Base-by-base conservation (phyloP, 805 yeast species). In the Candida berthetii region DNA sequence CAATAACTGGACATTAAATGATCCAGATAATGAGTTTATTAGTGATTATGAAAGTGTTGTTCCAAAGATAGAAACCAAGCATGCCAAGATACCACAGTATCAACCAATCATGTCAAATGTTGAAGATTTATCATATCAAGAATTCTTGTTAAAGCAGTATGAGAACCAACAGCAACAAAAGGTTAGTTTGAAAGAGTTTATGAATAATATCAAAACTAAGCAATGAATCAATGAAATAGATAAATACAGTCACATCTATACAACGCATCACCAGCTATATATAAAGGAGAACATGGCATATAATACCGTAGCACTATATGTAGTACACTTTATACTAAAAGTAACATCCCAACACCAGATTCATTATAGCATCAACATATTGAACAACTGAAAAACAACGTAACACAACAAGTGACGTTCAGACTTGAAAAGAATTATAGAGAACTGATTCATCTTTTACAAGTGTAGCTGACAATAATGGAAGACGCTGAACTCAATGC, bases 401-500 rank as follows among this genome's bases (percentile, higher is more conserved):
- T n/a, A n/a, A n/a, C n/a, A n/a, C n/a, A n/a, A n/a, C n/a, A n/a
- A n/a, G n/a, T n/a, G n/a, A n/a, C n/a, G n/a, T n/a, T n/a, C n/a
- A n/a, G n/a, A n/a, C n/a, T n/a, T n/a, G n/a, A n/a, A n/a, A n/a
- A n/a, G n/a, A n/a, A n/a, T n/a, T n/a, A n/a, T n/a, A n/a, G n/a
- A n/a, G n/a, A n/a, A n/a, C n/a, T n/a, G n/a, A n/a, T n/a, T n/a
- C n/a, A n/a, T n/a, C n/a, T n/a, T n/a, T n/a, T n/a, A n/a, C n/a
- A n/a, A n/a, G n/a, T n/a, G n/a, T n/a, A 20, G 9, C 25, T 2
- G 24, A 27, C 2, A 15, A 42, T 24, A 13, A 88, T 89, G 96
- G 96, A 87, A 53, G 91, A 88, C 58, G 64, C 80, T 18, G 99
- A 91, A 62, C 68, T 91, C 44, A 80, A 82, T 51, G 96, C 96